A percentile compares a stretch with the other conserved stretches of the same genome.
These are phyloP conservation scores for Ogataea trehalophila DNA, from an alignment of 805 yeast species.

Conservation along the genomic window DNA sequence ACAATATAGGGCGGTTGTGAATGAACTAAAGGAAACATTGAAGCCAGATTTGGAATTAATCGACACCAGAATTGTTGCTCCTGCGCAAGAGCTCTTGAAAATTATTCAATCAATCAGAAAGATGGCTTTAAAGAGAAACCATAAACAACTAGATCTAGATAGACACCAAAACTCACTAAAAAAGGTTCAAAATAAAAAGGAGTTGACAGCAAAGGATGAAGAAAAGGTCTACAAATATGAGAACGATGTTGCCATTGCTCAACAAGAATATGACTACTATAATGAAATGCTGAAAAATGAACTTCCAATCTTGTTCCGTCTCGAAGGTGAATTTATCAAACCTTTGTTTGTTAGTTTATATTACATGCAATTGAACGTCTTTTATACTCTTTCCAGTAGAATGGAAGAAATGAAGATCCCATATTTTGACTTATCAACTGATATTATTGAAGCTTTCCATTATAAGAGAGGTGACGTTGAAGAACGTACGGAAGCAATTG, in stretches of 20 bases:
- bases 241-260: conserved; percentile 84
- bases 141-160: conserved; percentile 91
- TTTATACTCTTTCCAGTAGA: conserved; percentile 83
- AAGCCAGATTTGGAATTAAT: conserved; percentile 92
- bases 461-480: conserved; percentile 87
- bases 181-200: conserved; percentile 78
- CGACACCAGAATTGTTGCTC: conserved; percentile 82
- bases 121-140: conserved; percentile 93
- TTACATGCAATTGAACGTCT: conserved; percentile 96
- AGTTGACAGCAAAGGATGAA: conserved; percentile 82
- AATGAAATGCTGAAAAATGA: conserved; percentile 92
- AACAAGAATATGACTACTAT: conserved; percentile 93
- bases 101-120: conserved; percentile 81
- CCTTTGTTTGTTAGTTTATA: conserved; percentile 93
- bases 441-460: conserved; percentile 73
- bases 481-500: conserved; percentile 82
- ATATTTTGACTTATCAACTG: conserved; percentile 82
- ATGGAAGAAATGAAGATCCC: conserved; percentile 98
- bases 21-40: conserved; percentile 76
- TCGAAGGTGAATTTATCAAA: conserved; percentile 88
- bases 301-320: conserved; percentile 77
- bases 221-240: conserved; percentile 85
- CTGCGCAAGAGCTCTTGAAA: conserved; percentile 84
- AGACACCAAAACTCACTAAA: conserved; percentile 66
- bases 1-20: conserved; percentile 82